Percentiles rank a stretch among this genome's conserved stretches.
These are phyloP conservation scores for Rhytidiadelphus loreus DNA, from an alignment of 225 moss, liverwort and hornwort species.

Conservation along the genomic window DNA sequence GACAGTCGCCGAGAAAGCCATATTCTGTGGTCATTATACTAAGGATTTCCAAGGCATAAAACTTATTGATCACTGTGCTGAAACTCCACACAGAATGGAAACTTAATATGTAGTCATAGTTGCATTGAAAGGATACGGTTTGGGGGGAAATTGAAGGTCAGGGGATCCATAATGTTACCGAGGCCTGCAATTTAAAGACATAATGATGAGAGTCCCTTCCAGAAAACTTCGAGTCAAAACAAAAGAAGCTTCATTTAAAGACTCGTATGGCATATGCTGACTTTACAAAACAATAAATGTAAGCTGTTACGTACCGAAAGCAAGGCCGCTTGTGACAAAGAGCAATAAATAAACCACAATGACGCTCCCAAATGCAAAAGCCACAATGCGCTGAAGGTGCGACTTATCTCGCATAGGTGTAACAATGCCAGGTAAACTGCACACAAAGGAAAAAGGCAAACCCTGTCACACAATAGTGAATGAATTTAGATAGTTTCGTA, in stretches of 20 bases:
- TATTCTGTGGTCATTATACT: conserved; percentile 38
- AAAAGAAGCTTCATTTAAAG: not conserved
- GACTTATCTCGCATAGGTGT: conserved; percentile 89
- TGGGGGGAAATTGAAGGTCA: conserved; percentile 92
- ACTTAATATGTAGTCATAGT: not conserved
- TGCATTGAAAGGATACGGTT: conserved; percentile 49
- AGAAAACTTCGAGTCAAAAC: not conserved
- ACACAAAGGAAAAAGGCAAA: not conserved
- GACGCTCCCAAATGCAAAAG: conserved; percentile 66
- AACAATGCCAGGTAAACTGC: conserved; percentile 83
- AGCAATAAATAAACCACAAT: conserved; percentile 64
- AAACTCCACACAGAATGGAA: not conserved
- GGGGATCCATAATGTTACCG: conserved; percentile 58
- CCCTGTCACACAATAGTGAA: not conserved
- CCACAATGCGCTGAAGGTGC: conserved; percentile 51
- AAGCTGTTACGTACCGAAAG: conserved; percentile 58
- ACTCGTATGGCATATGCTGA: not conserved
- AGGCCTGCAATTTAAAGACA: conserved; percentile 38
- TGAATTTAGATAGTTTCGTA: not conserved
- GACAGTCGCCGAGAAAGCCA: conserved; percentile 68
- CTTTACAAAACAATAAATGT: not conserved
- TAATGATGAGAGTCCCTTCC: not conserved
- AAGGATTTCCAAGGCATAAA: not conserved
- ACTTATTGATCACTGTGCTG: not conserved
- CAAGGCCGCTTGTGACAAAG: conserved; percentile 74